phyloP scores from a whole-genome alignment of 257 asterid species.

The Solanum megistacrolobum region DNA sequence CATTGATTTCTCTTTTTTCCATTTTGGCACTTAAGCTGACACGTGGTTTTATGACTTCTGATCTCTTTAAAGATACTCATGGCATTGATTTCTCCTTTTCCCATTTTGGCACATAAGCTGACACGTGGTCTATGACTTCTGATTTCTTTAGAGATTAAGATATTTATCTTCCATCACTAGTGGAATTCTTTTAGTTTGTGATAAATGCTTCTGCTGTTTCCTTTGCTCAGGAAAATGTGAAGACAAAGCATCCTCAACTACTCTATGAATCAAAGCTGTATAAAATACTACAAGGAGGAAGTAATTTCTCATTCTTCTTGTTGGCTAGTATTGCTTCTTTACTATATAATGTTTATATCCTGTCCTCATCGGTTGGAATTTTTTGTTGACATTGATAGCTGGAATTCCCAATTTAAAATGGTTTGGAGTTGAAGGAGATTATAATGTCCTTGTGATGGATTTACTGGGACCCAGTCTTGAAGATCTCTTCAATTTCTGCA shows the following conservation, averaged over 20 bases:
- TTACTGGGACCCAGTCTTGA: conserved; percentile 90
- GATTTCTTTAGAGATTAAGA: not conserved
- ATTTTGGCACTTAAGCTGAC: not conserved
- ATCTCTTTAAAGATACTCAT: not conserved
- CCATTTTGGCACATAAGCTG: not conserved
- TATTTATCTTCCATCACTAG: not conserved
- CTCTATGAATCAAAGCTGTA: conserved; percentile 69
- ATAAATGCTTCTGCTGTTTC: not conserved
- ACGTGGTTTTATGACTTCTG: not conserved
- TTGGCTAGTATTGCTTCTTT: conserved; percentile 3
- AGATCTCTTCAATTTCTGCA: conserved; percentile 83
- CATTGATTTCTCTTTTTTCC: not conserved
- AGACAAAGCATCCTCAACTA: conserved; percentile 81
- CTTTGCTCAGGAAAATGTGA: conserved; percentile 63
- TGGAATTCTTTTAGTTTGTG: not conserved
- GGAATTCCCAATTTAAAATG: conserved; percentile 76
- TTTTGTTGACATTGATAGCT: conserved; percentile 29
- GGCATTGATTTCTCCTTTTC: not conserved
- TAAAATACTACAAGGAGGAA: conserved; percentile 79
- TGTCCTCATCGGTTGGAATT: conserved; percentile 1
- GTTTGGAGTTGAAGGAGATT: conserved; percentile 95
- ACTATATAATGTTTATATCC: not conserved
- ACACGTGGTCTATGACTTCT: not conserved
- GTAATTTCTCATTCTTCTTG: conserved; percentile 31
- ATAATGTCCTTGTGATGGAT: conserved; percentile 87